Conservation (phyloP, 768 basidiomycete species). For the Hypsizygus marmoreus region DNA sequence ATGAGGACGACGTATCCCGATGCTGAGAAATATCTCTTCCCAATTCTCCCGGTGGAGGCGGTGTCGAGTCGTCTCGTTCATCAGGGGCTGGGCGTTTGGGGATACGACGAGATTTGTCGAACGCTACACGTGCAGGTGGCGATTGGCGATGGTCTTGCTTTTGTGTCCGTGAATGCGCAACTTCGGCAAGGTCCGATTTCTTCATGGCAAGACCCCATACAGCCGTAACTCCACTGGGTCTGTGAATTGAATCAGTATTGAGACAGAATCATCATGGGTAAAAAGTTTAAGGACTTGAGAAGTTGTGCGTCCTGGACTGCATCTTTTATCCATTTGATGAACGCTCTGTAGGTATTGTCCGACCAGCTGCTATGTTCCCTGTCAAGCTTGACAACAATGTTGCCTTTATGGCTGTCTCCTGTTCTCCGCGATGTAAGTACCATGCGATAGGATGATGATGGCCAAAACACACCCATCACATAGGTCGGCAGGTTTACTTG, state of each 20-base stretch:
- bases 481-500: no score
- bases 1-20: neutral
- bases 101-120: neutral
- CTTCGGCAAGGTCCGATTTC: no score
- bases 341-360: neutral
- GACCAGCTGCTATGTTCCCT: neutral
- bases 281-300: constrained; percentile 6
- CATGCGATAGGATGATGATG: neutral
- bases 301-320: neutral
- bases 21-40: constrained; percentile 3
- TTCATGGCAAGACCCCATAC: constrained; percentile 9
- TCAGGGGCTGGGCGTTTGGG: constrained; percentile 10
- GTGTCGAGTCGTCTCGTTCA: constrained; percentile 8
- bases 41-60: constrained; percentile 9
- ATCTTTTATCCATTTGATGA: constrained; percentile 13
- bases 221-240: neutral
- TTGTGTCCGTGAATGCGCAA: no score
- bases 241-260: no score
- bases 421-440: neutral
- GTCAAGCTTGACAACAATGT: constrained; percentile 22
- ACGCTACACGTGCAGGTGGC: neutral
- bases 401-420: constrained; percentile 17
- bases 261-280: no score
- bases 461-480: constrained; percentile 7
- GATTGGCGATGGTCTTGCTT: no score